Evolutionary conservation across 306 rosid species (phyloP).

Genomic region (Ormosia emarginata): DNA sequence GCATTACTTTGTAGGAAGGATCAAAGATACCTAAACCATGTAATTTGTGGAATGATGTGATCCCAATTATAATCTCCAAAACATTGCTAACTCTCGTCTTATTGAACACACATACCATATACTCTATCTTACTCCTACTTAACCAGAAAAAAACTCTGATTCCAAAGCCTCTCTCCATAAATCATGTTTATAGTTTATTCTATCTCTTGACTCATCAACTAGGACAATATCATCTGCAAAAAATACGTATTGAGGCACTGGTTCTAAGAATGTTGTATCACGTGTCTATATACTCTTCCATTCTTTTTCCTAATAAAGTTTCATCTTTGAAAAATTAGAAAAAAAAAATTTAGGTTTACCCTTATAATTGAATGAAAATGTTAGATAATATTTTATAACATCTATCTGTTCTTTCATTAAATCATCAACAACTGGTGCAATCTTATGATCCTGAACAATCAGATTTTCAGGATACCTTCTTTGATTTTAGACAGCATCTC

Average conservation of each 20-base stretch:
- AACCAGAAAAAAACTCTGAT: not conserved
- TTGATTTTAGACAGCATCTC: not conserved
- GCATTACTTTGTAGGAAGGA: not conserved
- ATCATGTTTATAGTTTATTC: not conserved
- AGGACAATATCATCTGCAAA: not conserved
- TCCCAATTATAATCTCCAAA: not conserved
- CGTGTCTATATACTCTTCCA: not conserved
- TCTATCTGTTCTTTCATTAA: not conserved
- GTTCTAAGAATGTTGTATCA: not conserved
- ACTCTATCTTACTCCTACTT: not conserved
- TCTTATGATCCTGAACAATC: not conserved
- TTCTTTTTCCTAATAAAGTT: not conserved
- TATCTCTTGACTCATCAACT: not conserved
- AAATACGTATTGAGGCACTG: not conserved
- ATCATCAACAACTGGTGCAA: not conserved
- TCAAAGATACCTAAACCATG: not conserved
- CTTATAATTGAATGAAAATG: not conserved
- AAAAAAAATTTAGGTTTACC: too few species aligned
- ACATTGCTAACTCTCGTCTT: not conserved
- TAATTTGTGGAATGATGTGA: not conserved
- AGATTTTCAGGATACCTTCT: not conserved
- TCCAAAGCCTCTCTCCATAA: not conserved
- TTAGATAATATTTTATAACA: not conserved
- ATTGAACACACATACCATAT: not conserved
- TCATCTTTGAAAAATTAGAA: not conserved